A percentile compares a stretch with the other conserved stretches of the same genome.
Evolutionary conservation across 2,329 filamentous ascomycete genomes (phyloP).

Genomic region (Aspergillus sp.): DNA sequence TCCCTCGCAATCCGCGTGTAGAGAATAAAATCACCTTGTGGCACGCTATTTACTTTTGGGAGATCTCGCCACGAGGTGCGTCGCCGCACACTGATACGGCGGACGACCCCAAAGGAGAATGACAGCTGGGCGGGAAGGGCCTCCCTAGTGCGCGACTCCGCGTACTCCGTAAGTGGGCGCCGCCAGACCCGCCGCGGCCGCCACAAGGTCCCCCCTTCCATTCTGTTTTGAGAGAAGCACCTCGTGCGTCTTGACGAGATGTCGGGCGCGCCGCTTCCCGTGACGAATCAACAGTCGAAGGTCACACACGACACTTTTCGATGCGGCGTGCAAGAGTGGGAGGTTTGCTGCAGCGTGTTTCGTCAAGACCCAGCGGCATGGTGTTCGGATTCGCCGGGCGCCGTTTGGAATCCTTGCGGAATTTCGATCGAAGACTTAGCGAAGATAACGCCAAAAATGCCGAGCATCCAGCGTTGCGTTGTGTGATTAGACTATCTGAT

Average conservation of each 20-base stretch:
- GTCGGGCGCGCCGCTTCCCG: slow-evolving; percentile 10
- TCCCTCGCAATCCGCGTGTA: slow-evolving; percentile 7
- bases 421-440: background rate
- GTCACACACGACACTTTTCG: slow-evolving; percentile 8
- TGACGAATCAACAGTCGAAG: slow-evolving; percentile 19
- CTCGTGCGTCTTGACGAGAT: slow-evolving; percentile 3
- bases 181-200: background rate
- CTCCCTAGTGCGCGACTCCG: slow-evolving; percentile 19
- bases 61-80: slow-evolving; percentile 2
- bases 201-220: background rate
- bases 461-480: no score
- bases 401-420: background rate
- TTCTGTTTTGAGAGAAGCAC: slow-evolving; percentile 7
- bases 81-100: slow-evolving; percentile 6
- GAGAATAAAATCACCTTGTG: background rate
- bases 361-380: background rate
- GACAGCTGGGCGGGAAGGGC: slow-evolving; percentile 31
- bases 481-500: background rate
- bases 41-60: background rate
- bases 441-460: background rate
- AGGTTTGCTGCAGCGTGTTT: background rate
- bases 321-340: slow-evolving; percentile 3
- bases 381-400: background rate
- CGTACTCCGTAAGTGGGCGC: slow-evolving; percentile 1
- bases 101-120: background rate